Conservation (phyloP, 768 basidiomycete genomes). For the Aureoboletus auriporus region DNA sequence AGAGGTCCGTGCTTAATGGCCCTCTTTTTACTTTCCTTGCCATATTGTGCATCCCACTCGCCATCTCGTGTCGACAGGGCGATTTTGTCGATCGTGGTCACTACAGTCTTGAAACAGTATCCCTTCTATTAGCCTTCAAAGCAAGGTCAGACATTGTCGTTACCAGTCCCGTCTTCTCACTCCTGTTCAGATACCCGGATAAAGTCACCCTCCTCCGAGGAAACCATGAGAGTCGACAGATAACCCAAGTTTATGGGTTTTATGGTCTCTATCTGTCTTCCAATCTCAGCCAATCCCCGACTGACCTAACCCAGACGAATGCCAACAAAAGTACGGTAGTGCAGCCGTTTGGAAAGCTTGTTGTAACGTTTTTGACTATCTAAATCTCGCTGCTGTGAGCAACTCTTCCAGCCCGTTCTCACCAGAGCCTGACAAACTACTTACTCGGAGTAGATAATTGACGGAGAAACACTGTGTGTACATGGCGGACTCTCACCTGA, state of each 20-base stretch:
- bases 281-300: background rate
- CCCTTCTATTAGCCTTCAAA: constrained; percentile 83
- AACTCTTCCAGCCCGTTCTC: background rate
- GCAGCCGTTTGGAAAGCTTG: constrained; percentile 97
- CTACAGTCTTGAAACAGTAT: constrained; percentile 94
- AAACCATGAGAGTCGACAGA: constrained; percentile 96
- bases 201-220: constrained; percentile 87
- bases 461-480: constrained; percentile 88
- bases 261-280: constrained; percentile 56
- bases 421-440: background rate
- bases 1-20: constrained; percentile 24
- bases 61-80: constrained; percentile 47
- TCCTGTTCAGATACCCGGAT: constrained; percentile 73
- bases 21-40: too few relatives aligned
- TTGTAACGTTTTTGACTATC: constrained; percentile 92
- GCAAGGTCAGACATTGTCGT: constrained; percentile 53
- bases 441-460: constrained; percentile 69
- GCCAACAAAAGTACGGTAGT: constrained; percentile 96
- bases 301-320: constrained; percentile 63
- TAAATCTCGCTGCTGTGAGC: constrained; percentile 89
- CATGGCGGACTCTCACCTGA: constrained; percentile 97
- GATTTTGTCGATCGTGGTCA: constrained; percentile 98
- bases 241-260: constrained; percentile 98
- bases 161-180: constrained; percentile 4
- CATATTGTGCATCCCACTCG: too few relatives aligned